Percentiles rank a stretch among this genome's conserved stretches.
These are phyloP conservation scores for Nitzschia inconspicua DNA, from an alignment of 108 stramenopile species.

Conservation along the genomic window DNA sequence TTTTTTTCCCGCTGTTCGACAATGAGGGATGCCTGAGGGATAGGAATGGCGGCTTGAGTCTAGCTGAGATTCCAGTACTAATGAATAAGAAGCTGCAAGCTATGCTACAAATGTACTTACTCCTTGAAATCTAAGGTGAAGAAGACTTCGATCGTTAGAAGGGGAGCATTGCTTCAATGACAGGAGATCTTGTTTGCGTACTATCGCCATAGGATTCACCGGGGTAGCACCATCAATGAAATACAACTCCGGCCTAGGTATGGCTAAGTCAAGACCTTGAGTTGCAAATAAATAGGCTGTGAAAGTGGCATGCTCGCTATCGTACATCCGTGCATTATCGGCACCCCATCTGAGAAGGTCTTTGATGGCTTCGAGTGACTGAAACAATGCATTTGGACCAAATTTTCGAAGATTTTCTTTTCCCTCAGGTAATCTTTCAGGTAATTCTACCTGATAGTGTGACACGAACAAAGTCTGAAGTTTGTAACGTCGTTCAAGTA, in stretches of 20 bases:
- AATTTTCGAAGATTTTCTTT: slow-evolving; percentile 10
- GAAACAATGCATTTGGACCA: slow-evolving; percentile 40
- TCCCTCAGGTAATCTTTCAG: too few relatives aligned
- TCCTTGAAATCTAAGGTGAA: neutral
- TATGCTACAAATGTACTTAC: neutral
- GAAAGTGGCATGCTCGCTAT: neutral
- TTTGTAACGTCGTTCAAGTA: slow-evolving; percentile 38
- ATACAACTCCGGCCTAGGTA: slow-evolving; percentile 34
- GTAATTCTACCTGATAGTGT: slow-evolving; percentile 20
- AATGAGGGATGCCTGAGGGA: too few relatives aligned
- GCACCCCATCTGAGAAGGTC: slow-evolving; percentile 22
- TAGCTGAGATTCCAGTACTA: too few relatives aligned
- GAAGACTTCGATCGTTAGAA: neutral
- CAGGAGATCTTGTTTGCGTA: neutral
- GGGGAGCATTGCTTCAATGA: slow-evolving; percentile 4
- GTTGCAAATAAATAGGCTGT: slow-evolving; percentile 48
- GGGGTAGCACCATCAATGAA: slow-evolving; percentile 1
- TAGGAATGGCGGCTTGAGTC: too few relatives aligned
- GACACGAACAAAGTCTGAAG: slow-evolving; percentile 37
- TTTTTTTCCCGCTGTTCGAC: too few relatives aligned
- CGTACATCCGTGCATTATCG: slow-evolving; percentile 2
- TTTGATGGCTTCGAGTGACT: slow-evolving; percentile 13
- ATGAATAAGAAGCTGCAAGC: too few relatives aligned
- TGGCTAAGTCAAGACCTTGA: slow-evolving; percentile 63
- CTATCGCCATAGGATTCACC: too few relatives aligned